A percentile compares a stretch with the other conserved stretches of the same genome.
These are phyloP conservation scores for Garcia nutans DNA, from an alignment of 345 rosid species.

Conservation along the genomic window DNA sequence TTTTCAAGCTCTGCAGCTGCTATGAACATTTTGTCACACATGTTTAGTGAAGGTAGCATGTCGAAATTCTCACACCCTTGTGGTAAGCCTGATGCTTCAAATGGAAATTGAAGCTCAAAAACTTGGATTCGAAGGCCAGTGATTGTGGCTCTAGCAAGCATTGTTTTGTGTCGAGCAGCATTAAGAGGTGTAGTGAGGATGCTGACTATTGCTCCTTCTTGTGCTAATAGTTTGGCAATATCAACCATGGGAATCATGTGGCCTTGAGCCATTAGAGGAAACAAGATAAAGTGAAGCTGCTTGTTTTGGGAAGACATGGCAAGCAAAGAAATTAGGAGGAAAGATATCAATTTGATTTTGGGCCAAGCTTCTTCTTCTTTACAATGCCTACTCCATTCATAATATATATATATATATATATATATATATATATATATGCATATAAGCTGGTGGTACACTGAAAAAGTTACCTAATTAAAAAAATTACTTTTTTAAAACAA, in stretches of 20 bases:
- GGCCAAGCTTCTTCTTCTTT: too few species aligned
- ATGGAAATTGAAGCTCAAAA: not conserved
- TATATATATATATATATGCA: too few species aligned
- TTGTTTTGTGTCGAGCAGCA: not conserved
- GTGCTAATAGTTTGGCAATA: conserved; percentile 13
- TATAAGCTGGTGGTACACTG: too few species aligned
- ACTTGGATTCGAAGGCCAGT: conserved; percentile 5
- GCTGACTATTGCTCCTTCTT: not conserved
- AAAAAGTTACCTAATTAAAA: too few species aligned
- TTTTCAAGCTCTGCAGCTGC: conserved; percentile 6
- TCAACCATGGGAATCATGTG: conserved; percentile 15
- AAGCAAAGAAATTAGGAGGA: not conserved
- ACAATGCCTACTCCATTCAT: too few species aligned
- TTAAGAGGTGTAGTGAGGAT: conserved; percentile 13
- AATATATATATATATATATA: too few species aligned
- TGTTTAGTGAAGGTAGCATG: not conserved
- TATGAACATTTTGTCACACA: not conserved
- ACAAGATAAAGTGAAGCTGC: conserved; percentile 9
- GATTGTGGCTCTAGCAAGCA: not conserved
- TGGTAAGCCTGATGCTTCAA: not conserved
- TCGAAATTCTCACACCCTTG: conserved; percentile 9
- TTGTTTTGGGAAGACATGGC: not conserved
- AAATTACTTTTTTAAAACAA: too few species aligned
- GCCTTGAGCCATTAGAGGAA: conserved; percentile 11
- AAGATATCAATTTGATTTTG: not conserved